These are phyloP conservation scores for Cryptosporidium meleagridis DNA, from an alignment of 169 alveolate species.

Conservation along the genomic window DNA sequence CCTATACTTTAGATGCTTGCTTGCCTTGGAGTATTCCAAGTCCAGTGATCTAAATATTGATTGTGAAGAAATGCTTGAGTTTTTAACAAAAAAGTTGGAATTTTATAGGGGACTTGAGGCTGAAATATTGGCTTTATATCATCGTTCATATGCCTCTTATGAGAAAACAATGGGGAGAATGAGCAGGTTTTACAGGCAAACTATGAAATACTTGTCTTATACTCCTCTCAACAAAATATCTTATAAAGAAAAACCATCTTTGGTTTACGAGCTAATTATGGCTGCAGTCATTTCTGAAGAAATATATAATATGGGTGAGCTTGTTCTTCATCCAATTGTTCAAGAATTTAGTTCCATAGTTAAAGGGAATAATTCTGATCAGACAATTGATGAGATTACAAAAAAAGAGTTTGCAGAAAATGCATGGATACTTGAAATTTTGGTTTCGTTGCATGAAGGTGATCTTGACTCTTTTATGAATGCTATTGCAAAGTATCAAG, in stretches of 20 bases:
- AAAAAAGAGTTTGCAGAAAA: neutral
- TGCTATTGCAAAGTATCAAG: slow-evolving; percentile 28
- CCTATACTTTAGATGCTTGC: slow-evolving; percentile 26
- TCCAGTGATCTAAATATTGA: neutral
- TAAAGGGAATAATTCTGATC: slow-evolving; percentile 5
- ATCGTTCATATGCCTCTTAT: slow-evolving; percentile 52
- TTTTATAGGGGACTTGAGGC: slow-evolving; percentile 47
- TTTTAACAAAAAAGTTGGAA: slow-evolving; percentile 24
- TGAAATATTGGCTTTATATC: slow-evolving; percentile 33
- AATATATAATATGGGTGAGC: slow-evolving; percentile 61
- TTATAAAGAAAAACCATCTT: slow-evolving; percentile 11
- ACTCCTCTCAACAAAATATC: slow-evolving; percentile 64
- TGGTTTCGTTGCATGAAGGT: slow-evolving; percentile 70
- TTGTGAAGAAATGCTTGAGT: slow-evolving; percentile 59
- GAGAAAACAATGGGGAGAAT: slow-evolving; percentile 59
- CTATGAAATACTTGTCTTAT: slow-evolving; percentile 30
- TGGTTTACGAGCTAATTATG: slow-evolving; percentile 49
- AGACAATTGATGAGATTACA: neutral
- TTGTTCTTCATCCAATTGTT: slow-evolving; percentile 60
- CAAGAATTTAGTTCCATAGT: slow-evolving; percentile 55
- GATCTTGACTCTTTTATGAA: slow-evolving; percentile 31
- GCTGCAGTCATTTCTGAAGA: slow-evolving; percentile 67
- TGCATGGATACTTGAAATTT: slow-evolving; percentile 48
- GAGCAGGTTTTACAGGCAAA: slow-evolving; percentile 46
- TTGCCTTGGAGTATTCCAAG: slow-evolving; percentile 35